A percentile compares a stretch with the other conserved stretches of the same genome.
Evolutionary conservation across 495 filamentous ascomycete genomes (phyloP).

Genomic region (Elasticomyces elasticus): DNA sequence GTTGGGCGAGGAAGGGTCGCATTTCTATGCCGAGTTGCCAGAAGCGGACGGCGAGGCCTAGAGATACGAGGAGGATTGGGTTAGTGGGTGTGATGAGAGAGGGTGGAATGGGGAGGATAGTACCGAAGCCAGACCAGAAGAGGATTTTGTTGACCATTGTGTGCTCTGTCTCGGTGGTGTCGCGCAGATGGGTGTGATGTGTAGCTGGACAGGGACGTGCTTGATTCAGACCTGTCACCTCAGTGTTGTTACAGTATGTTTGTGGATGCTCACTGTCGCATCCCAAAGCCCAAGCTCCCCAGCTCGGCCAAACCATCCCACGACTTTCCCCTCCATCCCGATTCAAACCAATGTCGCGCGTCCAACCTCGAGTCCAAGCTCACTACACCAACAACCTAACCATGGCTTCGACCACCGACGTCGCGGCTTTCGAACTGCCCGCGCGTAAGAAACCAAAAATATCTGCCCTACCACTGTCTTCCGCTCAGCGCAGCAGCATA

Average conservation of each 20-base stretch:
- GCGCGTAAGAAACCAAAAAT: conserved; percentile 67
- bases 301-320: background rate
- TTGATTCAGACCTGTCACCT: too few species aligned
- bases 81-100: background rate
- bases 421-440: conserved; percentile 23
- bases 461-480: conserved; percentile 68
- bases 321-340: background rate
- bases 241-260: background rate
- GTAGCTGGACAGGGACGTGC: too few species aligned
- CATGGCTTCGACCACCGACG: conserved; percentile 28
- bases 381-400: too few species aligned
- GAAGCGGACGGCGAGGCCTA: conserved; percentile 82
- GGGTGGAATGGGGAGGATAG: conserved; percentile 7
- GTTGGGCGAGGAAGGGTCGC: conserved; percentile 71
- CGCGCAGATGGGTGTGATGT: background rate
- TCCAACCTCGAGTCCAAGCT: too few species aligned
- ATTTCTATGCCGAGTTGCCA: conserved; percentile 98
- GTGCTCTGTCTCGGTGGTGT: background rate
- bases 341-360: too few species aligned
- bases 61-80: background rate
- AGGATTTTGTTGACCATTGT: conserved; percentile 76
- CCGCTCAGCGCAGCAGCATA: conserved; percentile 61
- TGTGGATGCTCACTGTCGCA: background rate
- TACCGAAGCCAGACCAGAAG: conserved; percentile 98
- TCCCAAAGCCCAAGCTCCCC: background rate